phyloP scores from a whole-genome alignment of 2,329 filamentous ascomycete species.

The Cercospora canescens region DNA sequence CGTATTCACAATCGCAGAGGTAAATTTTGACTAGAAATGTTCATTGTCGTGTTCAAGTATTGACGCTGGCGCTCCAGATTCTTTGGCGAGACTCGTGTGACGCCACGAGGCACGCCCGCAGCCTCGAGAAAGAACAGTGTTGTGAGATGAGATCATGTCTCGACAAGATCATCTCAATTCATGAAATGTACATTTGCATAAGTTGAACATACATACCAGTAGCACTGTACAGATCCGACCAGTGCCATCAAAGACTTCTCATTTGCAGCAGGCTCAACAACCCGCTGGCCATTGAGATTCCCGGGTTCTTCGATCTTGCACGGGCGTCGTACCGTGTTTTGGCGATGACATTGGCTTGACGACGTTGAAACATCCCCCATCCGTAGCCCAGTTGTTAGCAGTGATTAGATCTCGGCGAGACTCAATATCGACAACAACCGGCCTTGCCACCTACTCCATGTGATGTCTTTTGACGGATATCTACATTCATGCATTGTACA shows the following conservation, averaged over 20 bases:
- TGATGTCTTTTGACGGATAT: no score
- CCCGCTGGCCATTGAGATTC: background rate
- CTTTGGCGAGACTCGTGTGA: conserved; percentile 32
- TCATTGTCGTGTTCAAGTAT: background rate
- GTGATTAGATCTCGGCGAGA: no score
- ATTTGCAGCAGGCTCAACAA: no score
- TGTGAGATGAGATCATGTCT: background rate
- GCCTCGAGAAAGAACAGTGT: conserved; percentile 30
- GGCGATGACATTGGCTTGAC: no score
- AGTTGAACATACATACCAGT: background rate
- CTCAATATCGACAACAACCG: no score
- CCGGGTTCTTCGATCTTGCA: no score
- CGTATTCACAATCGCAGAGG: conserved; percentile 31
- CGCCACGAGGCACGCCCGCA: conserved; percentile 30
- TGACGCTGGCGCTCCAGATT: conserved; percentile 12
- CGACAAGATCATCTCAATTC: background rate
- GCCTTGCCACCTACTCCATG: no score
- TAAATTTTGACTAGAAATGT: background rate
- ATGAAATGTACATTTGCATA: background rate
- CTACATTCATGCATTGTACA: no score
- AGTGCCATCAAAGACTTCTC: no score
- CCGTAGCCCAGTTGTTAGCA: no score
- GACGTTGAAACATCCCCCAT: background rate
- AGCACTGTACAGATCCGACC: background rate
- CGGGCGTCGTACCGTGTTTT: no score